Percentiles rank a stretch among this genome's conserved stretches.
These are phyloP conservation scores for Boletellus sp. DNA, from an alignment of 1,284 basidiomycete species.

Conservation along the genomic window DNA sequence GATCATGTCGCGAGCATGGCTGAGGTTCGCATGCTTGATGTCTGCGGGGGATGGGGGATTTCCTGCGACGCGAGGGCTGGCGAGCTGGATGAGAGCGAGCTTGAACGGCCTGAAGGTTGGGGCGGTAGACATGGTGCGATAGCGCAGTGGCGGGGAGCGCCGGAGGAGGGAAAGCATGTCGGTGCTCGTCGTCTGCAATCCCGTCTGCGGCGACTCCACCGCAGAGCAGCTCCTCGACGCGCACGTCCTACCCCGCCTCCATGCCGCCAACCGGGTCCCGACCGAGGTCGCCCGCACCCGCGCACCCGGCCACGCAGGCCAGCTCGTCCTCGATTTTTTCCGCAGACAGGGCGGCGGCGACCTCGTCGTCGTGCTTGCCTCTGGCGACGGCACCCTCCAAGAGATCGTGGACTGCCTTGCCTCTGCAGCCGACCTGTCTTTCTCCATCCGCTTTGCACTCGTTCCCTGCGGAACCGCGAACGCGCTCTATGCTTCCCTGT, in stretches of 20 bases:
- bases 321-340: constrained; percentile 45
- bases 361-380: constrained; percentile 60
- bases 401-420: constrained; percentile 71
- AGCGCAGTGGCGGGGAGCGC: neutral
- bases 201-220: constrained; percentile 42
- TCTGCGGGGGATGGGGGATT: constrained; percentile 14
- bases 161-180: constrained; percentile 30
- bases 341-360: constrained; percentile 22
- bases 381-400: constrained; percentile 89
- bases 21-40: constrained; percentile 68
- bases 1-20: constrained; percentile 78
- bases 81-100: constrained; percentile 85
- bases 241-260: constrained; percentile 65
- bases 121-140: constrained; percentile 24
- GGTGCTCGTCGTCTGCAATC: constrained; percentile 50
- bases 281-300: constrained; percentile 50
- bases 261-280: constrained; percentile 35
- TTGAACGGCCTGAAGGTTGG: constrained; percentile 69
- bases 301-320: constrained; percentile 55
- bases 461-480: constrained; percentile 92
- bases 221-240: constrained; percentile 49
- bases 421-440: constrained; percentile 26
- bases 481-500: constrained; percentile 76
- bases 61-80: constrained; percentile 50
- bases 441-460: constrained; percentile 44